phyloP scores from a whole-genome alignment of 768 basidiomycete species.

The Botryobasidium botryosum region DNA sequence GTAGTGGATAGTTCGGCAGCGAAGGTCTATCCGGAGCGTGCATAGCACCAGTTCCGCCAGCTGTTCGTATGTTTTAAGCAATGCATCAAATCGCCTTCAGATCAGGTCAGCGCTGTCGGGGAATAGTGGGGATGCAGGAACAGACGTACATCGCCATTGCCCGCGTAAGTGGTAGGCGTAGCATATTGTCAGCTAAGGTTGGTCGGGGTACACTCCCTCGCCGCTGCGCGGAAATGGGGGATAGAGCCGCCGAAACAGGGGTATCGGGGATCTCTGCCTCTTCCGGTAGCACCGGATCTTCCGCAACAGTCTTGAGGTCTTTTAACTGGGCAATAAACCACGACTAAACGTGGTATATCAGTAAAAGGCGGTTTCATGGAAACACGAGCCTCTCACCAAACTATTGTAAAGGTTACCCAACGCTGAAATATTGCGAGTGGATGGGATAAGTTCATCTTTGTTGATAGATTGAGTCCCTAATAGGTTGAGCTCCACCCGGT shows the following conservation, averaged over 20 bases:
- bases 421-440: neutral
- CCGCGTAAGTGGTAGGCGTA: constrained; percentile 60
- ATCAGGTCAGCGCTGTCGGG: neutral
- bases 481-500: constrained; percentile 54
- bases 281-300: constrained; percentile 23
- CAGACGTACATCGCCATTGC: constrained; percentile 74
- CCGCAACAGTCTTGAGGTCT: constrained; percentile 43
- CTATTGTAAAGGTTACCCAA: neutral
- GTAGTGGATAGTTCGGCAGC: constrained; percentile 70
- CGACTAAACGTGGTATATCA: constrained; percentile 28
- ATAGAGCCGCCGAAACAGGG: constrained; percentile 22
- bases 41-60: constrained; percentile 73
- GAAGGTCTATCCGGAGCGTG: constrained; percentile 73
- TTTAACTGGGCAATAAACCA: constrained; percentile 73
- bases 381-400: too few relatives aligned
- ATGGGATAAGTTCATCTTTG: constrained; percentile 12
- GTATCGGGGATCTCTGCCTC: constrained; percentile 27
- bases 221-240: neutral
- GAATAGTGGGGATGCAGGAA: neutral
- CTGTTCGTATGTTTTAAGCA: constrained; percentile 81
- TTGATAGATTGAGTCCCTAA: constrained; percentile 37
- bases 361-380: neutral
- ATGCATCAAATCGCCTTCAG: constrained; percentile 72
- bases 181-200: constrained; percentile 28
- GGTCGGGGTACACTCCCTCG: neutral